Percentiles rank a stretch among this genome's conserved stretches.
Evolutionary conservation across 768 basidiomycete genomes (phyloP).

Genomic region (Nevesoporus exiguus): DNA sequence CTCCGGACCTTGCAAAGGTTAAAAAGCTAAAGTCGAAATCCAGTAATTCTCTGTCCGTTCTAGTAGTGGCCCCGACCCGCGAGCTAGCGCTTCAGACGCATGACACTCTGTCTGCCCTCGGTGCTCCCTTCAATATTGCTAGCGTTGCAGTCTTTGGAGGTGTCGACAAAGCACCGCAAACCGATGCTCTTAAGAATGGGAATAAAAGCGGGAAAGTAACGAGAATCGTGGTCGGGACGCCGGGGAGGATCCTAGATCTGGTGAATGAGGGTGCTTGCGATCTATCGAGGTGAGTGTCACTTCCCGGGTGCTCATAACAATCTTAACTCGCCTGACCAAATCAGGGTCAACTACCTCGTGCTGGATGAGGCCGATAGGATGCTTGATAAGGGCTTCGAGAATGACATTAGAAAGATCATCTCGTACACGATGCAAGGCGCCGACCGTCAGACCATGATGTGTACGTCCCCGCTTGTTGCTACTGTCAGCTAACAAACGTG

Average conservation of each 20-base stretch:
- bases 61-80: slow-evolving; percentile 91
- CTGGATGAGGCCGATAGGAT: slow-evolving; percentile 98
- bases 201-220: slow-evolving; percentile 50
- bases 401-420: slow-evolving; percentile 92
- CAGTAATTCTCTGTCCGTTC: slow-evolving; percentile 46
- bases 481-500: neutral
- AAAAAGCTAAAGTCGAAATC: slow-evolving; percentile 30
- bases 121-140: slow-evolving; percentile 68
- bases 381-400: slow-evolving; percentile 98
- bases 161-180: slow-evolving; percentile 85
- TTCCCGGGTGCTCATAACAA: neutral
- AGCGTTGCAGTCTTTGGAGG: slow-evolving; percentile 93
- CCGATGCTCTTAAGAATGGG: slow-evolving; percentile 58
- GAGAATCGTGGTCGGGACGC: slow-evolving; percentile 90
- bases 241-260: slow-evolving; percentile 91
- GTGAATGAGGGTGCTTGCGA: slow-evolving; percentile 83
- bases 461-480: slow-evolving; percentile 44
- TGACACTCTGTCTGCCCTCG: slow-evolving; percentile 71
- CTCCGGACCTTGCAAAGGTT: slow-evolving; percentile 16
- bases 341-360: slow-evolving; percentile 84
- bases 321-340: neutral
- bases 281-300: slow-evolving; percentile 58
- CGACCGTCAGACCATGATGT: slow-evolving; percentile 92
- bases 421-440: slow-evolving; percentile 60
- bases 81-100: slow-evolving; percentile 97